These are phyloP conservation scores for Exserohilum turcica DNA, from an alignment of 2,329 filamentous ascomycete genomes.

Conservation along the genomic window DNA sequence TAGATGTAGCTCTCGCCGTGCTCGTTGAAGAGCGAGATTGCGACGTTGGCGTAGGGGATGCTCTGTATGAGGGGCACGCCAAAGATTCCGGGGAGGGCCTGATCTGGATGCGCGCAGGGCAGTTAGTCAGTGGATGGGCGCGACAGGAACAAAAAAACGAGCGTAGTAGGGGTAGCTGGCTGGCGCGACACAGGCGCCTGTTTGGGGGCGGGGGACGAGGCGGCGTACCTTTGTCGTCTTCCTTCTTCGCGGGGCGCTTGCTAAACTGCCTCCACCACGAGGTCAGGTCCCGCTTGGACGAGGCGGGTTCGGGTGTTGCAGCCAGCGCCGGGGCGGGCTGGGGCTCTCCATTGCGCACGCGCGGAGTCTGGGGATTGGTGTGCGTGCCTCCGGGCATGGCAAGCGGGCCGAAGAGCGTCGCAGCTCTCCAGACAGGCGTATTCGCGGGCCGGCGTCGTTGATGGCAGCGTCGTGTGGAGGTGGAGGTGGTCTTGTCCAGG, in stretches of 20 bases:
- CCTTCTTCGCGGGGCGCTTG: conserved; percentile 65
- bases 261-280: conserved; percentile 98
- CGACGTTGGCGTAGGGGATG: conserved; percentile 97
- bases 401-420: conserved; percentile 31
- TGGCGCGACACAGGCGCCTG: neutral
- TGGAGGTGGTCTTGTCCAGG: conserved; percentile 26
- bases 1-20: conserved; percentile 96
- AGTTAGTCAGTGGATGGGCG: conserved; percentile 37
- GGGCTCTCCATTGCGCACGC: conserved; percentile 51
- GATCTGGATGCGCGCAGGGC: conserved; percentile 31
- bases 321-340: conserved; percentile 49
- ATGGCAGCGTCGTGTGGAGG: conserved; percentile 27
- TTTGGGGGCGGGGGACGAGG: conserved; percentile 9
- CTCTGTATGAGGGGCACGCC: conserved; percentile 91
- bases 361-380: conserved; percentile 47
- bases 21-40: conserved; percentile 92
- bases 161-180: conserved; percentile 4
- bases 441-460: conserved; percentile 19
- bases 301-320: conserved; percentile 67
- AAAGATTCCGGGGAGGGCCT: conserved; percentile 78
- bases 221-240: conserved; percentile 65
- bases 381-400: conserved; percentile 49
- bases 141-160: conserved; percentile 7
- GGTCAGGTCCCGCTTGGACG: conserved; percentile 83
- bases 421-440: conserved; percentile 29